These are phyloP conservation scores for Eragrostis tef DNA, from an alignment of 202 grass and related monocot species.

Conservation along the genomic window DNA sequence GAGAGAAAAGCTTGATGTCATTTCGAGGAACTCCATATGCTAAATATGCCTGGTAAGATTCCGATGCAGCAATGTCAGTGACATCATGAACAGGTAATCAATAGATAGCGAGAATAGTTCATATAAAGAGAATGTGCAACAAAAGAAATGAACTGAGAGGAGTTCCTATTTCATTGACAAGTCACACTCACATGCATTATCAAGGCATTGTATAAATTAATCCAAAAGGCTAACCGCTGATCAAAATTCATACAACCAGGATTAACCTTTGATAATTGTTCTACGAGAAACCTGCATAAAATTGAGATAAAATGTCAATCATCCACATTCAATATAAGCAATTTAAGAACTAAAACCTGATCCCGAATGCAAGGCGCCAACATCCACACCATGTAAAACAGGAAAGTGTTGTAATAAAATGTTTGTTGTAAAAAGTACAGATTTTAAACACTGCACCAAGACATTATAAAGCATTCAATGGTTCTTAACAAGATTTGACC, in stretches of 20 bases:
- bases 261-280: conserved; percentile 85
- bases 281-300: conserved; percentile 82
- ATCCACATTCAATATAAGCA: conserved; percentile 22
- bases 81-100: conserved; percentile 10
- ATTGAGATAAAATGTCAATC: conserved; percentile 27
- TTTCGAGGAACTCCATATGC: conserved; percentile 96
- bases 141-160: neutral
- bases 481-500: neutral
- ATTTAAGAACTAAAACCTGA: conserved; percentile 12
- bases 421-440: conserved; percentile 2
- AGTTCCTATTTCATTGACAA: conserved; percentile 25
- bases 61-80: conserved; percentile 24
- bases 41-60: conserved; percentile 78
- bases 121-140: conserved; percentile 5
- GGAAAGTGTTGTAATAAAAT: conserved; percentile 9
- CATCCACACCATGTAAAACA: conserved; percentile 2
- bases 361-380: neutral
- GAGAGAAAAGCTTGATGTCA: conserved; percentile 95
- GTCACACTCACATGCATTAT: conserved; percentile 94
- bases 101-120: conserved; percentile 2
- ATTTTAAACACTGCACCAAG: neutral
- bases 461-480: neutral
- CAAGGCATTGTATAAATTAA: conserved; percentile 95
- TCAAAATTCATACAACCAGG: conserved; percentile 66
- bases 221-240: conserved; percentile 95